Percentiles rank a stretch among this genome's conserved stretches.
phyloP scores from a whole-genome alignment of 148 eudicot genomes.

The Vaccinium darrowii region DNA sequence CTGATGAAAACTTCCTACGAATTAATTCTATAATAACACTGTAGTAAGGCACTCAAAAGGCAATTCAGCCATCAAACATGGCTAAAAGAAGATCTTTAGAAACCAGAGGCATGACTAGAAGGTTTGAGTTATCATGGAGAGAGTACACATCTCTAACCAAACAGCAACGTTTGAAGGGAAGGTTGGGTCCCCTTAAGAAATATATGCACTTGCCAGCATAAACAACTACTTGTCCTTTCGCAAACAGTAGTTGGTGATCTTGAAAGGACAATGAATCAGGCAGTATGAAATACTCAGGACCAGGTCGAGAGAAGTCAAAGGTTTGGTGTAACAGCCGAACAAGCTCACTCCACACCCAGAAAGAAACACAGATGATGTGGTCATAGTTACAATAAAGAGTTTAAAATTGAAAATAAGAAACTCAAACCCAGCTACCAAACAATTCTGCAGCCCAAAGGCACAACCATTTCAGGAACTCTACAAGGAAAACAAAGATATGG shows the following conservation, averaged over 20 bases:
- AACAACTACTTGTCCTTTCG: background rate
- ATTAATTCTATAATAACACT: background rate
- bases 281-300: background rate
- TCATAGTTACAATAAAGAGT: background rate
- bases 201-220: background rate
- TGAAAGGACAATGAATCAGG: background rate
- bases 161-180: background rate
- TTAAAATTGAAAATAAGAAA: background rate
- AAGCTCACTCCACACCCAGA: background rate
- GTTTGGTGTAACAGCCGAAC: background rate
- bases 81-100: background rate
- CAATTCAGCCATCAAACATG: background rate
- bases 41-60: background rate
- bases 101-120: background rate
- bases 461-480: background rate
- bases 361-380: background rate
- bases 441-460: background rate
- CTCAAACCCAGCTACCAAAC: background rate
- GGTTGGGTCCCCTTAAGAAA: background rate
- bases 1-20: background rate
- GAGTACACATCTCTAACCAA: background rate
- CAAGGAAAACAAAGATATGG: background rate
- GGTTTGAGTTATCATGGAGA: background rate
- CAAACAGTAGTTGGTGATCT: background rate
- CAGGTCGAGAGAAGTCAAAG: background rate